Evolutionary conservation across 768 basidiomycete genomes (phyloP), one percentile per base, ranked within the genome.

Genomic region (Suillus subluteus): DNA sequence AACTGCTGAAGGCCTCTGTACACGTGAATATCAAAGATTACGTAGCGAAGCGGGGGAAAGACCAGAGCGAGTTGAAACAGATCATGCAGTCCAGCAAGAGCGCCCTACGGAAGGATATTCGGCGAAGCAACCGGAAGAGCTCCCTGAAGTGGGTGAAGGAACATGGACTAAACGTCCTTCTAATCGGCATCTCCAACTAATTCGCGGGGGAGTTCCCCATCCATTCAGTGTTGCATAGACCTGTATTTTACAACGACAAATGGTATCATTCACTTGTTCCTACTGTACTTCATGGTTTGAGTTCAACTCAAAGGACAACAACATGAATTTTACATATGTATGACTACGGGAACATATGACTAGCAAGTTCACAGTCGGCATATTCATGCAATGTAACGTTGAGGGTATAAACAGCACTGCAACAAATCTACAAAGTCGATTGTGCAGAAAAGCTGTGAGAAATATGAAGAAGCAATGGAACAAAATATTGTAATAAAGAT

Each of bases 21-120:
- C 92, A 92, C 73, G 71, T 94, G 38, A 92, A 91, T 71, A 85
- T 94, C 66, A 82, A 83, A 59, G 91, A 93, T 67, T 94, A 94
- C 74, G 80, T 92, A 65, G 85, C 85, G 21, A 84, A 84, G 40
- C 88, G 92, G 46, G 81, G 79, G 63, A 82, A 88, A 72, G 91
- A 91, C 1, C 86, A 85, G 38, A 82, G 81, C 6, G 90, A 88
- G 32, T 80, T 94, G 41, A 87, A 80, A 64, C 70, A 79, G 50
- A 83, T 88, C 65, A 81, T 94, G 83, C 86, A 89, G 68, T 86
- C 89, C 6, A 90, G 78, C 76, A 83, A 83, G 69, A 83, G 64
- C 21, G 86, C 90, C 0, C 82, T 94, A 62, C 84, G 90, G 64
- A 87, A 83, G 72, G 85, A 87, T 67, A 83, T 92, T 58, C 78